Evolutionary conservation across 2,329 filamentous ascomycete species (phyloP).

Genomic region (Pseudophaeomoniella oleicola): DNA sequence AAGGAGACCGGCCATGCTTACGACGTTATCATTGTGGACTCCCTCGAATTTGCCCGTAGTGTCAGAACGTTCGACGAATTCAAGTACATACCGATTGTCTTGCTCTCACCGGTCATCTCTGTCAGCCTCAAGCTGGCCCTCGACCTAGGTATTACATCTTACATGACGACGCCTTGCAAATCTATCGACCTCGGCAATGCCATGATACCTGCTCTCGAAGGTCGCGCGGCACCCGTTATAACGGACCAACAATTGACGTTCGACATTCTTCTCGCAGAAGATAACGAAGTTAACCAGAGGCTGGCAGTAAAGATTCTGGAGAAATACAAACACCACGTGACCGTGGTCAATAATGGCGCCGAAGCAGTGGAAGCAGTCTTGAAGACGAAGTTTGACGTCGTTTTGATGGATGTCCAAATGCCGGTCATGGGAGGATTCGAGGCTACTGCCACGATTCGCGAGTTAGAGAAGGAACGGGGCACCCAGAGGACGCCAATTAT

Average conservation of each 20-base stretch:
- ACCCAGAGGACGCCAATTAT: slow-evolving; percentile 85
- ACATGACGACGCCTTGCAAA: slow-evolving; percentile 94
- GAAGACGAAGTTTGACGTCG: slow-evolving; percentile 87
- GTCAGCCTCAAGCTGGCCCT: slow-evolving; percentile 87
- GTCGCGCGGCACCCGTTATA: slow-evolving; percentile 76
- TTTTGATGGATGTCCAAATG: slow-evolving; percentile 99
- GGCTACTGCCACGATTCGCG: slow-evolving; percentile 88
- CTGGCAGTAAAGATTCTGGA: slow-evolving; percentile 92
- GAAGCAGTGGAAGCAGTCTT: slow-evolving; percentile 90
- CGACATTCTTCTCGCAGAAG: slow-evolving; percentile 87
- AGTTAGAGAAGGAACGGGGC: slow-evolving; percentile 67
- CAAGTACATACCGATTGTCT: slow-evolving; percentile 93
- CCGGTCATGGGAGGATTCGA: slow-evolving; percentile 99
- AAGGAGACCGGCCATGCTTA: slow-evolving; percentile 49
- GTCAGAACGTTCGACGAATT: slow-evolving; percentile 83
- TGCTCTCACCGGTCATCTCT: slow-evolving; percentile 76
- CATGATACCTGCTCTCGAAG: slow-evolving; percentile 89
- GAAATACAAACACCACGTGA: slow-evolving; percentile 63
- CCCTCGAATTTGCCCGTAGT: slow-evolving; percentile 74
- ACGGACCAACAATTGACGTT: slow-evolving; percentile 92
- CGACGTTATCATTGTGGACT: slow-evolving; percentile 92
- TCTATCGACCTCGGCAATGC: slow-evolving; percentile 91
- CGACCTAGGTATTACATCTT: slow-evolving; percentile 93
- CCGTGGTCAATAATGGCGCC: slow-evolving; percentile 82
- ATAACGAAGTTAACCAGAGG: slow-evolving; percentile 94